These are phyloP conservation scores for Tolypocladium capitatum DNA, from an alignment of 2,329 filamentous ascomycete species.

Conservation along the genomic window DNA sequence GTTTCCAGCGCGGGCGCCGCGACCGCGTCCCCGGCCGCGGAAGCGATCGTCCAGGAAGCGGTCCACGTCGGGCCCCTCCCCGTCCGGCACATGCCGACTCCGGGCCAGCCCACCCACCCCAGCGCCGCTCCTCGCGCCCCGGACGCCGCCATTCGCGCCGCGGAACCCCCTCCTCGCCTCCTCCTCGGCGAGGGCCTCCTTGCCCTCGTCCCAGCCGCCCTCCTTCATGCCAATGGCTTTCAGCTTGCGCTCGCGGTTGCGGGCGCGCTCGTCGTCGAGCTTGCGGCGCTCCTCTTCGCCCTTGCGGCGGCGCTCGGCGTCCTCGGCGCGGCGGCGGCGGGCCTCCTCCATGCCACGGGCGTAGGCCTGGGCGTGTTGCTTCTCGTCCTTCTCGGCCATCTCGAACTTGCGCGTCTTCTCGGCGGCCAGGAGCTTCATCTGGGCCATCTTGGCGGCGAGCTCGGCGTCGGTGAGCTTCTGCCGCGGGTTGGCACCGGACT, in stretches of 20 bases:
- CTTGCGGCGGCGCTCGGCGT: slow-evolving; percentile 36
- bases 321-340: slow-evolving; percentile 35
- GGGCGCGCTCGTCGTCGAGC: slow-evolving; percentile 46
- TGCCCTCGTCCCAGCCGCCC: slow-evolving; percentile 47
- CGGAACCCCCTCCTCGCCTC: slow-evolving; percentile 27
- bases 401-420: slow-evolving; percentile 48
- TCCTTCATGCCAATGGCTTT: slow-evolving; percentile 42
- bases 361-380: slow-evolving; percentile 39
- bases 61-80: slow-evolving; percentile 20
- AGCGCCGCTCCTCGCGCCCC: slow-evolving; percentile 19
- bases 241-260: slow-evolving; percentile 47
- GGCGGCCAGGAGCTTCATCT: slow-evolving; percentile 44
- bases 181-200: slow-evolving; percentile 29
- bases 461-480: slow-evolving; percentile 47
- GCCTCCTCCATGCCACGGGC: slow-evolving; percentile 44
- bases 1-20: slow-evolving; percentile 17
- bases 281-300: slow-evolving; percentile 37
- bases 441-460: slow-evolving; percentile 45
- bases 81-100: slow-evolving; percentile 28
- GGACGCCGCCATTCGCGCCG: slow-evolving; percentile 26
- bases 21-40: slow-evolving; percentile 18
- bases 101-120: slow-evolving; percentile 20
- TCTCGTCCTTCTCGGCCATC: slow-evolving; percentile 42
- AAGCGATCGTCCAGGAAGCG: slow-evolving; percentile 22
- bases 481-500: slow-evolving; percentile 44